Base-by-base conservation (phyloP, 768 basidiomycete genomes). In the Kwoniella bestiolae region DNA sequence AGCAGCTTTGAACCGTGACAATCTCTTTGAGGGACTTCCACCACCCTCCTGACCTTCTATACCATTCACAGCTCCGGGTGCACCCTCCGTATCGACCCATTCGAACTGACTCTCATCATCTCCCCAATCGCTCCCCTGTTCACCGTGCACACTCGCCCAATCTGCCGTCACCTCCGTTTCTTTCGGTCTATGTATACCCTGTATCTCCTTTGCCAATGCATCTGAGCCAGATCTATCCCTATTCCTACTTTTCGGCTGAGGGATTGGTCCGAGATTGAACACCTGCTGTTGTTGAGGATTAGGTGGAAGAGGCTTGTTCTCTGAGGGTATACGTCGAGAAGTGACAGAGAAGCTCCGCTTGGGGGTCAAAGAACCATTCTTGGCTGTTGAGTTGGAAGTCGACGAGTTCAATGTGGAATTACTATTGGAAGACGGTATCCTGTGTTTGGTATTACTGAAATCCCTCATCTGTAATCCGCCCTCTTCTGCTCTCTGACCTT, bases 51-150 rank as follows among this genome's bases (percentile, higher is more conserved):
- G 60, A 18, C 56, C 59, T 41, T 58, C 58, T 5, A 38, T 12
- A 5, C 76, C 76, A 66, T 77, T 77, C 5, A 60, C 47, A 35
- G 71, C 73, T 65, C 67, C 73, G 3, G 63, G 69, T 23, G 61
- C 71, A 14, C 60, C 66, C 26, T 72, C 62, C 44, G 62, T 70
- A 58, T 78, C 77, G 26, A 78, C 38, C 77, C 77, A 78, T 64
- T 78, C 77, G 41, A 74, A 78, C 18, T 69, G 60, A 29, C 56
- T 67, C 50, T 78, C 77, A 52, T 78, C 77, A 18, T 78, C 77
- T 5, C 74, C 77, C 77, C 77, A 78, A 35, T 78, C 77, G 14
- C 55, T 57, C 5, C 77, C 77, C 59, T 78, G 74, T 41, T 78
- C 77, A 3, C 77, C 77, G 45, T 76, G 72, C 1, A 78, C 51